phyloP scores from a whole-genome alignment of 1,139 yeast species.

The Sugiyamaella pinicola region DNA sequence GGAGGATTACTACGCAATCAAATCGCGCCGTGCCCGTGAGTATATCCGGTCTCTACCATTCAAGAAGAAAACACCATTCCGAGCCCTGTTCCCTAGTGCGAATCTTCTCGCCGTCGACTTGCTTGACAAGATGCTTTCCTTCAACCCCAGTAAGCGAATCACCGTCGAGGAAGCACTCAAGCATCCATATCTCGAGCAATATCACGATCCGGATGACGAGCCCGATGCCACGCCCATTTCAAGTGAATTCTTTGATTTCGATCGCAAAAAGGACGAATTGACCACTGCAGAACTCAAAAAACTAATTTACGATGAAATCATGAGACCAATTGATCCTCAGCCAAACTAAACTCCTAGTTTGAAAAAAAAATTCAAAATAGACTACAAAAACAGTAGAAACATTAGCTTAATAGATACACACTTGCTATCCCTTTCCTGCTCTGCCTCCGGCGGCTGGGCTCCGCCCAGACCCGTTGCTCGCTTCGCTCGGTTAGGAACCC shows the following conservation, averaged over 20 bases:
- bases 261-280: constrained; percentile 69
- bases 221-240: constrained; percentile 76
- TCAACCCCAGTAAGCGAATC: constrained; percentile 78
- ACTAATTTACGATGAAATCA: constrained; percentile 66
- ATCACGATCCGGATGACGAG: constrained; percentile 85
- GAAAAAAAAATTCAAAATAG: not conserved
- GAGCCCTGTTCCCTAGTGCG: constrained; percentile 53
- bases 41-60: constrained; percentile 78
- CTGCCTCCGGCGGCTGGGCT: no score
- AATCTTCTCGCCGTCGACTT: constrained; percentile 79
- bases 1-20: constrained; percentile 79
- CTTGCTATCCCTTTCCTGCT: not conserved
- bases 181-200: constrained; percentile 78
- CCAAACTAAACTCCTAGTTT: not conserved
- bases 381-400: no score
- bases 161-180: constrained; percentile 77
- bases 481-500: no score
- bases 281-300: constrained; percentile 69
- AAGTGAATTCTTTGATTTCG: constrained; percentile 79
- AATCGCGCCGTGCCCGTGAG: constrained; percentile 81
- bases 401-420: not conserved
- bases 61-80: constrained; percentile 58
- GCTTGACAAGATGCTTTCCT: constrained; percentile 69
- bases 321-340: constrained; percentile 29
- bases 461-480: no score